Conservation (phyloP, 148 eudicot species). For the Vaccinium vitisidaea region DNA sequence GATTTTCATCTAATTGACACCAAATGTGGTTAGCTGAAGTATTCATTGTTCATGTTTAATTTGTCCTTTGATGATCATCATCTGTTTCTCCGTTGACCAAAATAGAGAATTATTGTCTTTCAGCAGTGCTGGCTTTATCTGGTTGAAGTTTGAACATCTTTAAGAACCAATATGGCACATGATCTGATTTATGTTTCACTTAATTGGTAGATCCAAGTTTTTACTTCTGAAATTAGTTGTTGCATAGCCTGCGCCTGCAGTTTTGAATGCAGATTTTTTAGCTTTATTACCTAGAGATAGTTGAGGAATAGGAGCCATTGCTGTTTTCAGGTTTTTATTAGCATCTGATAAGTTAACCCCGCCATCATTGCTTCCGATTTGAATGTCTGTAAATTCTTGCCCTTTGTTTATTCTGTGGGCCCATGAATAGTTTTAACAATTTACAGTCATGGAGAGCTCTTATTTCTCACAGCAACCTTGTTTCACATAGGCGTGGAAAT, state of each 20-base stretch:
- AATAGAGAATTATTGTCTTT: neutral
- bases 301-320: neutral
- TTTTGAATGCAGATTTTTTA: neutral
- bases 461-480: neutral
- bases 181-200: neutral
- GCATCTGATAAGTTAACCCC: neutral
- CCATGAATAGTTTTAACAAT: neutral
- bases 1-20: neutral
- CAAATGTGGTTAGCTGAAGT: neutral
- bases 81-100: neutral
- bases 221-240: neutral
- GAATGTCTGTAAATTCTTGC: neutral
- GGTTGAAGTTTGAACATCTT: neutral
- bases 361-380: neutral
- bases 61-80: neutral
- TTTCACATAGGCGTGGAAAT: neutral
- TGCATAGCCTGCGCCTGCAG: neutral
- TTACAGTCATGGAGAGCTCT: neutral
- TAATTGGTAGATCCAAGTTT: neutral
- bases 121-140: neutral
- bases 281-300: neutral
- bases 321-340: neutral
- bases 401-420: neutral
- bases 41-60: neutral
- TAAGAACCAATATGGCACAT: neutral